Percentiles rank a stretch among this genome's conserved stretches.
These are phyloP conservation scores for Fusarium keratoplasticum DNA, from an alignment of 2,329 filamentous ascomycete species.

Conservation along the genomic window DNA sequence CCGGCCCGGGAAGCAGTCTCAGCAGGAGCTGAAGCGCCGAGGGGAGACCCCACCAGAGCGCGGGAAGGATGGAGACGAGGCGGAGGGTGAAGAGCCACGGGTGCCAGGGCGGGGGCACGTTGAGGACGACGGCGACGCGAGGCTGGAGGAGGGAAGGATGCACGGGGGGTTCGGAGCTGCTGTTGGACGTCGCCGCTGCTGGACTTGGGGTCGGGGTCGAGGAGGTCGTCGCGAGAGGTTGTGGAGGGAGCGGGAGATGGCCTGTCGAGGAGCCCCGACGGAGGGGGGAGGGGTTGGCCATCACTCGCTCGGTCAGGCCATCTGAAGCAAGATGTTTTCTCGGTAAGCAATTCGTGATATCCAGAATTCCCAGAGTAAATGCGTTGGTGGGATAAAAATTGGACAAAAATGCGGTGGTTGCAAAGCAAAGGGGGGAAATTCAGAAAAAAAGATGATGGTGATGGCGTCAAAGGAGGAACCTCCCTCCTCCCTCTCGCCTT, in stretches of 20 bases:
- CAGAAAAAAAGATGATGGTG: slow-evolving; percentile 18
- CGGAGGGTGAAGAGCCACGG: slow-evolving; percentile 78
- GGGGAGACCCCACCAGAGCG: slow-evolving; percentile 77
- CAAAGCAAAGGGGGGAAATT: not conserved
- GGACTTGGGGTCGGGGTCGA: slow-evolving; percentile 4
- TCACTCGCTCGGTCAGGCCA: slow-evolving; percentile 42
- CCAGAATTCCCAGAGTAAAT: too few relatives aligned
- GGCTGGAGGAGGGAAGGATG: slow-evolving; percentile 72
- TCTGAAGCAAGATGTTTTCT: slow-evolving; percentile 20
- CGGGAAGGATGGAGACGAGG: slow-evolving; percentile 77
- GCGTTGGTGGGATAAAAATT: not conserved
- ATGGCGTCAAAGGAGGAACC: slow-evolving; percentile 39
- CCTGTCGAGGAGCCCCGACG: slow-evolving; percentile 41
- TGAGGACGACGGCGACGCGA: slow-evolving; percentile 81
- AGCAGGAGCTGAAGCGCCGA: slow-evolving; percentile 76
- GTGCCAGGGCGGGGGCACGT: slow-evolving; percentile 79
- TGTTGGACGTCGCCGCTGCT: slow-evolving; percentile 4
- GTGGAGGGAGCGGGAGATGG: slow-evolving; percentile 38
- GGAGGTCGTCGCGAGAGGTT: slow-evolving; percentile 28
- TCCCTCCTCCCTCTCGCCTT: not conserved
- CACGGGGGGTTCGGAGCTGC: slow-evolving; percentile 23
- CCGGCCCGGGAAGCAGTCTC: slow-evolving; percentile 63
- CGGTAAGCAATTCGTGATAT: not conserved
- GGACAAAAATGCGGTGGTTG: not conserved
- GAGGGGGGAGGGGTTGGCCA: slow-evolving; percentile 42